A percentile compares a stretch with the other conserved stretches of the same genome.
phyloP scores from a whole-genome alignment of 1,284 basidiomycete species.

The Melampsora larici-populina region DNA sequence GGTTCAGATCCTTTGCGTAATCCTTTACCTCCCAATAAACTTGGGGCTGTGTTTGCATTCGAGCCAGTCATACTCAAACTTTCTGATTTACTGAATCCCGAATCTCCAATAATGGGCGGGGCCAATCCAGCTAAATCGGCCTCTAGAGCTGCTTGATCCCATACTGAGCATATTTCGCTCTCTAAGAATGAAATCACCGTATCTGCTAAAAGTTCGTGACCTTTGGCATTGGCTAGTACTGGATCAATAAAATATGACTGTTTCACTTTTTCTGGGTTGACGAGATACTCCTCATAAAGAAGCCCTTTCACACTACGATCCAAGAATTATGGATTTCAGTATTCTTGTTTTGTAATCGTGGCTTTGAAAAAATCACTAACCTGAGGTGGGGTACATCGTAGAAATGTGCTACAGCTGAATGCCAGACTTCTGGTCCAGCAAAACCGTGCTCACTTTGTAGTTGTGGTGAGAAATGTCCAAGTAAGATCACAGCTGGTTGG shows the following conservation, averaged over 20 bases:
- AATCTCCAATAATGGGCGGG: constrained; percentile 46
- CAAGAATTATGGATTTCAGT: neutral
- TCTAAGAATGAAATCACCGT: constrained; percentile 81
- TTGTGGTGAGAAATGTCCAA: constrained; percentile 87
- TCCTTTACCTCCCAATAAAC: constrained; percentile 46
- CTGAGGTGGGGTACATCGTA: constrained; percentile 88
- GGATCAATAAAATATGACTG: constrained; percentile 72
- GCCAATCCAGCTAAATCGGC: constrained; percentile 54
- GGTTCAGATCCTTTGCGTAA: constrained; percentile 49
- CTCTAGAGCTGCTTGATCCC: constrained; percentile 67
- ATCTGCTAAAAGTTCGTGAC: constrained; percentile 80
- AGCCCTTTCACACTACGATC: constrained; percentile 67
- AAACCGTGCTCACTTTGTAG: constrained; percentile 73
- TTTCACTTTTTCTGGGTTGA: constrained; percentile 65
- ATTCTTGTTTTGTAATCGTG: no score
- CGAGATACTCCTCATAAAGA: constrained; percentile 75
- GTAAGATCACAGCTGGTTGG: constrained; percentile 78
- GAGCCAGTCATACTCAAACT: constrained; percentile 69
- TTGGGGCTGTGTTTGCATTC: constrained; percentile 60
- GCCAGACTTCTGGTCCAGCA: constrained; percentile 79
- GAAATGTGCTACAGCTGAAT: constrained; percentile 83
- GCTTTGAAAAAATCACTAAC: constrained; percentile 53
- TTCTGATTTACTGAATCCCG: constrained; percentile 49
- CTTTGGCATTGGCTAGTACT: constrained; percentile 71
- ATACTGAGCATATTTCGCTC: constrained; percentile 76